A percentile compares a stretch with the other conserved stretches of the same genome.
phyloP scores from a whole-genome alignment of 2,329 filamentous ascomycete species.

The Macroventuria anomochaeta region DNA sequence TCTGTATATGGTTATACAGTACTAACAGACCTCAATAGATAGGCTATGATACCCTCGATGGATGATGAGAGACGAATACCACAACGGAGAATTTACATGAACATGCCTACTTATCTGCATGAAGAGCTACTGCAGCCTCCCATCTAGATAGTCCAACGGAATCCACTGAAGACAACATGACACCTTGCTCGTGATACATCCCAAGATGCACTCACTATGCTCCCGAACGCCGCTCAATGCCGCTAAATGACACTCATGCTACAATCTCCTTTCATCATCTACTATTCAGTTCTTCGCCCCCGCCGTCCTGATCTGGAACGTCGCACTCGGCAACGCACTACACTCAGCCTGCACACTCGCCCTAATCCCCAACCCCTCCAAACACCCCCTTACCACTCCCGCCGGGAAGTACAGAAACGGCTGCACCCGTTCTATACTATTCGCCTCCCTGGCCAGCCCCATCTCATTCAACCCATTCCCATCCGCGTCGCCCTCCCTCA shows the following conservation, averaged over 20 bases:
- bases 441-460: constrained; percentile 59
- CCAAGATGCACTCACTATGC: neutral
- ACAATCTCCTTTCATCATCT: neutral
- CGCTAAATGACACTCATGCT: constrained; percentile 26
- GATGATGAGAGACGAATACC: constrained; percentile 23
- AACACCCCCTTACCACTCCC: constrained; percentile 87
- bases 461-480: constrained; percentile 7
- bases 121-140: constrained; percentile 15
- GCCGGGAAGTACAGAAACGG: constrained; percentile 93
- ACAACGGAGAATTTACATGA: constrained; percentile 10
- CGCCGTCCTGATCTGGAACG: constrained; percentile 93
- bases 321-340: constrained; percentile 82
- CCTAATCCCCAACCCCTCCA: constrained; percentile 88
- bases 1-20: neutral
- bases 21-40: constrained; percentile 15
- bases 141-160: constrained; percentile 11
- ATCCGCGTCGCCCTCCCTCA: constrained; percentile 38
- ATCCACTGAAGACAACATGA: constrained; percentile 13
- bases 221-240: constrained; percentile 42
- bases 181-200: neutral
- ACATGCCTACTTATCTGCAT: constrained; percentile 3
- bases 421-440: constrained; percentile 41
- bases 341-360: constrained; percentile 92
- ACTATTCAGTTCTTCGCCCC: constrained; percentile 66
- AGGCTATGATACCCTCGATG: constrained; percentile 24